Conservation (phyloP, 495 filamentous ascomycete species). For the Lophium mytilinum region DNA sequence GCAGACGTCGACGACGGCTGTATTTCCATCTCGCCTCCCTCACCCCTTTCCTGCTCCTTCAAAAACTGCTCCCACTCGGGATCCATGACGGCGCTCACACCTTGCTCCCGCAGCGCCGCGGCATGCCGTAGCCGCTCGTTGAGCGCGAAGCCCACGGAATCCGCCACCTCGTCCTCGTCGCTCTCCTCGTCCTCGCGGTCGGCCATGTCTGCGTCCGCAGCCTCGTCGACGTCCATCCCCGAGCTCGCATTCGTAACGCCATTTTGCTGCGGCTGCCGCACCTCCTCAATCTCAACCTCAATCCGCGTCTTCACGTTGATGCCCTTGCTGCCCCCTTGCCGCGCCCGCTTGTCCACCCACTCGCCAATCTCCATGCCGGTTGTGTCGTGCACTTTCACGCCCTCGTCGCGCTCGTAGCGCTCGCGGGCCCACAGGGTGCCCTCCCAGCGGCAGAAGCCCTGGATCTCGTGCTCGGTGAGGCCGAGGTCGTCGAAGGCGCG, state of each 20-base stretch:
- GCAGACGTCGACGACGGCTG: conserved; percentile 12
- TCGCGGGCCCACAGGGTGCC: conserved; percentile 87
- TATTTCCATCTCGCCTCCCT: conserved; percentile 32
- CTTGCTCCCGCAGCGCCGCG: conserved; percentile 54
- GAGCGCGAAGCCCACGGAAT: conserved; percentile 63
- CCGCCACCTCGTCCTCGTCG: conserved; percentile 54
- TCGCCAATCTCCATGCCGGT: conserved; percentile 58
- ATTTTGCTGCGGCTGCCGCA: not conserved
- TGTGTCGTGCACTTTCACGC: conserved; percentile 65
- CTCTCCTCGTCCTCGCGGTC: conserved; percentile 38
- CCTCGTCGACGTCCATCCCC: not conserved
- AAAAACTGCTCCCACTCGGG: conserved; percentile 82
- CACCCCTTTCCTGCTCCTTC: conserved; percentile 62
- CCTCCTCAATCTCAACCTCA: conserved; percentile 22
- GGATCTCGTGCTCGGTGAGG: conserved; percentile 70
- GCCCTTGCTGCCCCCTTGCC: conserved; percentile 3
- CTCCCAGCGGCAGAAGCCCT: conserved; percentile 78
- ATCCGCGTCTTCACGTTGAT: conserved; percentile 28
- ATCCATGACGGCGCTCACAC: conserved; percentile 57
- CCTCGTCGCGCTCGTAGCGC: conserved; percentile 72
- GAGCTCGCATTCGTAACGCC: not conserved
- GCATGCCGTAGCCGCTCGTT: conserved; percentile 66
- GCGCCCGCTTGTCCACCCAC: conserved; percentile 36
- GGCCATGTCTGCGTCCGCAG: conserved; percentile 20
- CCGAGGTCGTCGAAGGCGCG: conserved; percentile 70